These are phyloP conservation scores for Podaxis sp. DNA, from an alignment of 768 basidiomycete species.

Conservation along the genomic window DNA sequence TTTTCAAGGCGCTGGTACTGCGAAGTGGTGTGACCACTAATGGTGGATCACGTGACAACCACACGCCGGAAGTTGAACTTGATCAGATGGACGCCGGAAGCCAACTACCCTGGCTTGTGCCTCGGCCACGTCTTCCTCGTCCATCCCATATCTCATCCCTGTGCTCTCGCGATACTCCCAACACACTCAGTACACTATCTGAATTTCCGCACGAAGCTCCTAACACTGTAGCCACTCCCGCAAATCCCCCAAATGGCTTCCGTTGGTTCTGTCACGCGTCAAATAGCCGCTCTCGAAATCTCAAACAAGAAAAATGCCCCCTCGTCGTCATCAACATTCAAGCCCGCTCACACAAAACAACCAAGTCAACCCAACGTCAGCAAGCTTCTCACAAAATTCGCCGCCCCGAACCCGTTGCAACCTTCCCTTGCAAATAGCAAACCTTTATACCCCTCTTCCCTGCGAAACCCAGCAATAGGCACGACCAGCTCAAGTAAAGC, in stretches of 20 bases:
- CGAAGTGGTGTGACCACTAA: background rate
- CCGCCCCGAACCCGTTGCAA: slow-evolving; percentile 54
- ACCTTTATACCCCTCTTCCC: slow-evolving; percentile 37
- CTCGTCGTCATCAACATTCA: slow-evolving; percentile 24
- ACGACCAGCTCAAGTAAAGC: slow-evolving; percentile 13
- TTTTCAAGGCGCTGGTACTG: background rate
- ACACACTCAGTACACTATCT: background rate
- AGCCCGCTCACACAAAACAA: slow-evolving; percentile 44
- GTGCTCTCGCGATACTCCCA: background rate
- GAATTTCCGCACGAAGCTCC: background rate
- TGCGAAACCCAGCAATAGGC: slow-evolving; percentile 32
- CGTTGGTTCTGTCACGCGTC: slow-evolving; percentile 59
- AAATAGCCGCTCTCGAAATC: slow-evolving; percentile 68
- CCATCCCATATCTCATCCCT: background rate
- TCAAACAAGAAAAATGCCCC: slow-evolving; percentile 42
- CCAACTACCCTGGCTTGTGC: background rate
- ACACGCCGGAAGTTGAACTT: slow-evolving; percentile 7
- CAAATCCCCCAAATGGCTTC: slow-evolving; percentile 26
- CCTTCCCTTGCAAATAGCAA: slow-evolving; percentile 20
- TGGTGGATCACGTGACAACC: background rate
- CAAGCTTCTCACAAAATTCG: slow-evolving; percentile 73
- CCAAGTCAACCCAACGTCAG: slow-evolving; percentile 57
- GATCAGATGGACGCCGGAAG: background rate
- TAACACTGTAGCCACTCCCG: background rate
- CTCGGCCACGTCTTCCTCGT: background rate